These are phyloP conservation scores for Cutaneotrichosporon cavernicola DNA, from an alignment of 1,284 basidiomycete genomes.

Conservation along the genomic window DNA sequence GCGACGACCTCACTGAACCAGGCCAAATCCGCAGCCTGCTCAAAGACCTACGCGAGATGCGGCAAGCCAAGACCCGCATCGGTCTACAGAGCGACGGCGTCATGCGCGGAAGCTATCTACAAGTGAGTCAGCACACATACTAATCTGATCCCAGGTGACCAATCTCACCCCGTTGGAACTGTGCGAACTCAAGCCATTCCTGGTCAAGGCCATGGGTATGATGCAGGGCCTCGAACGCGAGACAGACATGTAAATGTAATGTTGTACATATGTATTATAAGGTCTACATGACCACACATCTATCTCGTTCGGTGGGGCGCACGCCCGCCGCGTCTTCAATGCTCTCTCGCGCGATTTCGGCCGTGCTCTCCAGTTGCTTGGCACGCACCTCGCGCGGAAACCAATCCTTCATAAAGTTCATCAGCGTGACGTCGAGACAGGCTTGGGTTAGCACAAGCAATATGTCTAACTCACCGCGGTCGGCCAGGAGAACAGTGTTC, in stretches of 20 bases:
- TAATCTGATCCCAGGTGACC: slow-evolving; percentile 61
- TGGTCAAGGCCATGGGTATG: slow-evolving; percentile 75
- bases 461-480: slow-evolving; percentile 61
- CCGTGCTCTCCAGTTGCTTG: slow-evolving; percentile 75
- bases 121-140: slow-evolving; percentile 57
- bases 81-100: slow-evolving; percentile 72
- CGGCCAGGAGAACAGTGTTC: slow-evolving; percentile 70
- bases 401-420: slow-evolving; percentile 81
- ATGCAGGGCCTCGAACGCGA: slow-evolving; percentile 52
- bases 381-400: slow-evolving; percentile 80
- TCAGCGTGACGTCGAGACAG: slow-evolving; percentile 44
- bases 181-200: slow-evolving; percentile 86
- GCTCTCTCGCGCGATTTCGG: slow-evolving; percentile 71
- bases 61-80: slow-evolving; percentile 86
- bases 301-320: slow-evolving; percentile 31
- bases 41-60: slow-evolving; percentile 89
- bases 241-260: slow-evolving; percentile 20
- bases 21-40: slow-evolving; percentile 78
- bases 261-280: slow-evolving; percentile 11
- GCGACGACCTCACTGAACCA: slow-evolving; percentile 80
- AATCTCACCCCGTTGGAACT: slow-evolving; percentile 87
- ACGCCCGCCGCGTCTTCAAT: slow-evolving; percentile 62
- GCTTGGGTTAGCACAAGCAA: slow-evolving; percentile 19
- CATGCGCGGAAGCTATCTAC: slow-evolving; percentile 59
- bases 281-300: slow-evolving; percentile 50